phyloP scores from a whole-genome alignment of 192 early-diverging fungal genomes.

The Hyaloraphidium curvatum region DNA sequence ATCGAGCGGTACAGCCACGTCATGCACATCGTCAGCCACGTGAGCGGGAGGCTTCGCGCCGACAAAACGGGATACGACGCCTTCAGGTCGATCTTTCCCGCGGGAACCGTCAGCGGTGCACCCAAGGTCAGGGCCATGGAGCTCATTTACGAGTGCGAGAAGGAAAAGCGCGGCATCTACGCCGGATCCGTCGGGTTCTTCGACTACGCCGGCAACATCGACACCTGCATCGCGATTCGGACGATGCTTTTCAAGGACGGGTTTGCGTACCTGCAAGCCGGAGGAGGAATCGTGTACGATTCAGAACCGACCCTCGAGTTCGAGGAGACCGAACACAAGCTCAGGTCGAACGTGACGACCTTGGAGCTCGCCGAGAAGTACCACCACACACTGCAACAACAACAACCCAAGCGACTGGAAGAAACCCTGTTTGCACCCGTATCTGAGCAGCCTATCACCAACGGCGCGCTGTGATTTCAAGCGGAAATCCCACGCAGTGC shows the following conservation, averaged over 20 bases:
- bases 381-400: slow-evolving; percentile 39
- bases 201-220: slow-evolving; percentile 76
- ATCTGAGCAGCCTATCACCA: too few relatives aligned
- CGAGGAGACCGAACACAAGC: slow-evolving; percentile 92
- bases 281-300: slow-evolving; percentile 95
- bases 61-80: slow-evolving; percentile 86
- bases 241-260: slow-evolving; percentile 98
- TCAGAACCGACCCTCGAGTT: slow-evolving; percentile 78
- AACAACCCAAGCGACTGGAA: neutral
- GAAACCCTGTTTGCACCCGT: too few relatives aligned
- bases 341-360: slow-evolving; percentile 73
- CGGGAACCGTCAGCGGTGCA: slow-evolving; percentile 94
- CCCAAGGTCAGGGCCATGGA: slow-evolving; percentile 96
- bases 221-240: slow-evolving; percentile 96
- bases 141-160: slow-evolving; percentile 75
- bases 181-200: slow-evolving; percentile 81
- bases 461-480: too few relatives aligned
- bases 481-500: too few relatives aligned
- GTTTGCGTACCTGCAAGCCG: slow-evolving; percentile 82
- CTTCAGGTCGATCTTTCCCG: slow-evolving; percentile 94
- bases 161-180: slow-evolving; percentile 81
- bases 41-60: slow-evolving; percentile 70
- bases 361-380: slow-evolving; percentile 70
- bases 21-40: slow-evolving; percentile 99
- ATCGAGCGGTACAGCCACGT: slow-evolving; percentile 94